Percentiles rank a stretch among this genome's conserved stretches.
phyloP scores from a whole-genome alignment of 805 yeast genomes.

The Kodamaea leandrae region DNA sequence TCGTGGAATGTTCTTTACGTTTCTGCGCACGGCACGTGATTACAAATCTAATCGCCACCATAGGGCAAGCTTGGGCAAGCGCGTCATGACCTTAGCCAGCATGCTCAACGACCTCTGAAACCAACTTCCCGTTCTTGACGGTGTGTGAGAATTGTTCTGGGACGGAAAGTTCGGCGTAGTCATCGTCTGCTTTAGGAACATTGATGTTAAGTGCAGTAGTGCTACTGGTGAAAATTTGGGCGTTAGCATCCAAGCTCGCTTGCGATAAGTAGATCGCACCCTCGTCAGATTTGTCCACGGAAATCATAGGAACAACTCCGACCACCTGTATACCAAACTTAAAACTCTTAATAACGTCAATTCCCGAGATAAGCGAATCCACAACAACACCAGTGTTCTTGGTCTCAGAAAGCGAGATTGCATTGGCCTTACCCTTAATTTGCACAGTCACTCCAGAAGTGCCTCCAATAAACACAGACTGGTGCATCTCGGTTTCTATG shows the following conservation, averaged over 20 bases:
- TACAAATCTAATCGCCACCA: constrained; percentile 1
- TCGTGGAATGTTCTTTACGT: constrained; percentile 10
- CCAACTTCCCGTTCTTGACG: constrained; percentile 58
- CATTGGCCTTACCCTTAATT: constrained; percentile 87
- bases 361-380: constrained; percentile 81
- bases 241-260: constrained; percentile 63
- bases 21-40: constrained; percentile 7
- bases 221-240: constrained; percentile 73
- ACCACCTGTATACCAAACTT: constrained; percentile 83
- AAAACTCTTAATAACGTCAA: constrained; percentile 79
- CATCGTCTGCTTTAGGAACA: constrained; percentile 70
- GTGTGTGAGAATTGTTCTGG: constrained; percentile 91
- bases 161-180: constrained; percentile 74
- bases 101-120: constrained; percentile 76
- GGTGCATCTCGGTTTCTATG: constrained; percentile 79
- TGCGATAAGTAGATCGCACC: constrained; percentile 77
- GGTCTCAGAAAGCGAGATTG: constrained; percentile 76
- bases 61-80: no score
- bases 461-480: constrained; percentile 84
- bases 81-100: constrained; percentile 65
- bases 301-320: constrained; percentile 78
- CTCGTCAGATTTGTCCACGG: constrained; percentile 84
- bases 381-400: constrained; percentile 71
- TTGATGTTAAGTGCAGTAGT: constrained; percentile 85
- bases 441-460: constrained; percentile 73